Base-by-base conservation (phyloP, 495 filamentous ascomycete genomes). In the Trichoderma parareesei region DNA sequence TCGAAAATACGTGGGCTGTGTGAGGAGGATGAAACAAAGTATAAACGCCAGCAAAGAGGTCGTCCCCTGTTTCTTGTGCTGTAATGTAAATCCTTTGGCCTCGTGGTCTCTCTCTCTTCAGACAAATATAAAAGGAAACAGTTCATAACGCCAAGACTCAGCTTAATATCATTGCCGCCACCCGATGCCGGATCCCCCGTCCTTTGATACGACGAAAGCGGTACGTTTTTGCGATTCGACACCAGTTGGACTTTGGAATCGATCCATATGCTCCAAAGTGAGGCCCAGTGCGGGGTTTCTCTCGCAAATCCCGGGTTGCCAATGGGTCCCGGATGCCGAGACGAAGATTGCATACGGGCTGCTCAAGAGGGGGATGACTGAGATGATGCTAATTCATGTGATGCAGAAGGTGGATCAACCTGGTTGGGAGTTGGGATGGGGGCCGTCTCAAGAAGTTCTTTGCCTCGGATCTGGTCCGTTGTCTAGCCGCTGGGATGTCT, bases 141-240 rank as follows among this genome's bases (percentile, higher is more conserved):
- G 7, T 57, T n/a, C 18, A 57, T 35, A 8, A 14, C 53, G 53
- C 53, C 20, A 57, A 33, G 20, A 33, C 8, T 18, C 3, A 57
- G 53, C 27, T 55, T 16, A 1, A 20, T 11, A 41, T 4, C 53
- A 57, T 35, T 57, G 53, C 7, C 53, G 9, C 27, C 53, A 57
- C 53, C 44, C 53, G 53, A 57, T 57, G 53, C 53, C 53, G 53
- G 53, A 57, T 57, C 13, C 37, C 53, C 20, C 13, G 53, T 35
- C 27, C 18, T 9, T 27, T 9, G 53, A 57, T 57, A 37, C 16
- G 53, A 35, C 14, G 9, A 57, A 57, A 5, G 7, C 53, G 7
- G 9, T 18, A 33, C 20, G 14, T 57, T 9, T 48, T 48, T n/a
- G 27, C 33, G 11, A 35, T 11, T 57, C 53, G 5, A 9, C 53